Evolutionary conservation across 176 grass and related monocot genomes (phyloP), one percentile per base, ranked within the genome.

Genomic region (Oryza glumipatula): DNA sequence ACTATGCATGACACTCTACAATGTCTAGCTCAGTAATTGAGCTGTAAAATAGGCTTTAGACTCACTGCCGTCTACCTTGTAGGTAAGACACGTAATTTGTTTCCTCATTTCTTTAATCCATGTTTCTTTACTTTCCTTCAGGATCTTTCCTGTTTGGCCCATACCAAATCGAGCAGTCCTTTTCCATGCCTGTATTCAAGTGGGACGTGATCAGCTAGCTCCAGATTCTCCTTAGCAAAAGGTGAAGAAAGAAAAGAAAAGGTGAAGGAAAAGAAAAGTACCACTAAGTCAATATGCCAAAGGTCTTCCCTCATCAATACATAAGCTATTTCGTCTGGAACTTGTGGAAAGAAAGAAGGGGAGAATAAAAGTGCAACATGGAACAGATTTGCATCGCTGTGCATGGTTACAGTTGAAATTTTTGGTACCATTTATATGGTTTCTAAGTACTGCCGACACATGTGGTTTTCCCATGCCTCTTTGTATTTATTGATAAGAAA

Each of bases 221-320:
- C 74, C 11, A 76, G 77, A 81, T 85, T 89, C 77, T 89, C 83
- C 75, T 76, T 85, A 72, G 73, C 41, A 71, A 86, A 72, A 86
- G 83, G 83, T 58, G 22, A 54, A 77, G 11, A 85, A 66, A 76
- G 17, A 76, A 81, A 78, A 71, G 22, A 81, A 76, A 77, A 65
- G 32, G 51, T 15, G 30, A 63, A 45, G 39, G 48, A 72, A 89
- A 72, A 63, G 22, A 72, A 61, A 77, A 85, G 65, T 81, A 66
- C 77, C 72, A 85, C 83, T 85, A 65, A 66, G 54, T 65, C 88
- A 85, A 65, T 76, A 48, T 76, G 48, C 64, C 79, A 49, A 76
- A 80, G 70, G 56, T 46, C 30, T 56, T 23, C 65, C 30, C 30
- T 67, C 54, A 76, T 72, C 43, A 84, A 76, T 89, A 72, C 81